Evolutionary conservation across 208 protist species (phyloP).

Genomic region (Wallacemonas collosoma): DNA sequence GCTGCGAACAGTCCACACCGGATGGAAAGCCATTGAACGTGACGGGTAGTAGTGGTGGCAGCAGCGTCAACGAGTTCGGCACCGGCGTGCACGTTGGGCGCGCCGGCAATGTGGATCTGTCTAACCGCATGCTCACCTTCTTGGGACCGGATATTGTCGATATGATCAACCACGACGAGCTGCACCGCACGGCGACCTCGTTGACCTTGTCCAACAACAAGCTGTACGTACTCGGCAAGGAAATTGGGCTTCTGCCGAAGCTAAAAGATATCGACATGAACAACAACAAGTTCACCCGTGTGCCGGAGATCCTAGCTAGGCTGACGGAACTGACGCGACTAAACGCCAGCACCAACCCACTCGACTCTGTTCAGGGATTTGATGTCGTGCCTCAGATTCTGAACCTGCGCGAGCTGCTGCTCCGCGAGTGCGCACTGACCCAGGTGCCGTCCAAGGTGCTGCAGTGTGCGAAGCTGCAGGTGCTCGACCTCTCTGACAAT

Average conservation of each 20-base stretch:
- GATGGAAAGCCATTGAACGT: not conserved
- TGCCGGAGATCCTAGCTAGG: slow-evolving; percentile 61
- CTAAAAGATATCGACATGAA: slow-evolving; percentile 80
- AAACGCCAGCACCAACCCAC: slow-evolving; percentile 72
- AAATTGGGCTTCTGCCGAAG: slow-evolving; percentile 68
- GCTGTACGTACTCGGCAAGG: slow-evolving; percentile 79
- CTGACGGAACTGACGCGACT: slow-evolving; percentile 60
- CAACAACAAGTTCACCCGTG: slow-evolving; percentile 68
- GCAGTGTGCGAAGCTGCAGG: slow-evolving; percentile 46
- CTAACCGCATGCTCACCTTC: slow-evolving; percentile 61
- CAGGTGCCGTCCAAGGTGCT: slow-evolving; percentile 51
- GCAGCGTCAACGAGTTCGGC: slow-evolving; percentile 48
- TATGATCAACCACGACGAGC: slow-evolving; percentile 63
- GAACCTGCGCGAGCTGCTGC: slow-evolving; percentile 44
- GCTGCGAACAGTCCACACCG: slow-evolving; percentile 28
- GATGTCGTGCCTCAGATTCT: slow-evolving; percentile 51
- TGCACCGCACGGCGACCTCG: slow-evolving; percentile 68
- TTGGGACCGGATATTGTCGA: slow-evolving; percentile 60
- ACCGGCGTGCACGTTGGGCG: slow-evolving; percentile 80
- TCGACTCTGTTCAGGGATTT: slow-evolving; percentile 48
- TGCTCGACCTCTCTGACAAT: slow-evolving; percentile 85
- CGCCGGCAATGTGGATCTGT: slow-evolving; percentile 80
- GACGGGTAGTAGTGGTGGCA: slow-evolving; percentile 6
- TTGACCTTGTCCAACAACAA: slow-evolving; percentile 79
- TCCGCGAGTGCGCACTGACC: slow-evolving; percentile 60